Base-by-base conservation (phyloP, 2,329 filamentous ascomycete genomes). In the Didymella pinodella region DNA sequence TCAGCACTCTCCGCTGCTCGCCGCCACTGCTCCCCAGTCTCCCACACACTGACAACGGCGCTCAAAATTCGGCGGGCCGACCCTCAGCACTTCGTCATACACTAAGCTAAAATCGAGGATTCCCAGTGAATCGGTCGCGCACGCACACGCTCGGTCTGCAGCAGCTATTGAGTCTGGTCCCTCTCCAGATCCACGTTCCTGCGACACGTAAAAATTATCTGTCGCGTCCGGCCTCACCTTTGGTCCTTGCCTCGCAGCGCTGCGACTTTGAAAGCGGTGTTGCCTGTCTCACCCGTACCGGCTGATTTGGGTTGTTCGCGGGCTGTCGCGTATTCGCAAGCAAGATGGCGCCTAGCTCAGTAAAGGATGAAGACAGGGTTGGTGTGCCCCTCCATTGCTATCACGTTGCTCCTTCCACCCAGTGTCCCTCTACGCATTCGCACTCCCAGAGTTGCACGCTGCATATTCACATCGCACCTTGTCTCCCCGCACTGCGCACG, bases 301-400 rank as follows among this genome's bases (percentile, higher is more conserved):
- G 32, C 56, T 59, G 56, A 59, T 54, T 54, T 54, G 47, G 56
- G 50, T 59, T 47, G 50, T 59, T 54, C 51, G 56, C 50, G 41
- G 44, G 56, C 62, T 53, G 54, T 59, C 58, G 59, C 61, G 61
- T 57, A 62, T 57, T 64, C 61, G 59, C 61, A 61, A 65, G 63
- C 63, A 64, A 75, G 34, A 59, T 71, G 62, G 73, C 74, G 72
- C 68, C 69, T 71, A 74, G 69, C 54, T 48, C 66, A 59, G 59
- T 60, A 55, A 60, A 60, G 52, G 57, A 60, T 61, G 72, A 75
- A 65, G 72, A 76, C 74, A 75, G 69, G 75, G 75, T 76, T 75
- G 59, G 49, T 62, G 53, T 70, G 62, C 71, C 69, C 70, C 69
- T 74, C 73, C 69, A 44, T 44, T 44, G 38, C 38, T 12, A 63